phyloP scores from a whole-genome alignment of 2,329 filamentous ascomycete genomes.

The Emmonsia crescens region DNA sequence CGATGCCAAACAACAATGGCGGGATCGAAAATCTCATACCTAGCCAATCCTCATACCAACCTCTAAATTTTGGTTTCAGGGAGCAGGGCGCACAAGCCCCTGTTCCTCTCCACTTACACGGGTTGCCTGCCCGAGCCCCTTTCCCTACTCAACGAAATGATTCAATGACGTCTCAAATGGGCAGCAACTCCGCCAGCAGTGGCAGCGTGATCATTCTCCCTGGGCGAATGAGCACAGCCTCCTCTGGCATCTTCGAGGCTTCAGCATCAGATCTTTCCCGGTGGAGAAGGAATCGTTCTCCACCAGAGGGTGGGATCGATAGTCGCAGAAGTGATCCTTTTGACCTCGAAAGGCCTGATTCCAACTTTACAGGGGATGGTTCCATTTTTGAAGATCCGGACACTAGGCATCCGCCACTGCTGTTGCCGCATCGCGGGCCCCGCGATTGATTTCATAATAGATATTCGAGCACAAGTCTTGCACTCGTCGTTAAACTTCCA shows the following conservation, averaged over 20 bases:
- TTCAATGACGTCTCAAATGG: slow-evolving; percentile 3
- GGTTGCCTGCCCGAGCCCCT: background rate
- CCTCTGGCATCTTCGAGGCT: background rate
- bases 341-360: slow-evolving; percentile 22
- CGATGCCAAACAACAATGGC: background rate
- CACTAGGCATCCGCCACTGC: background rate
- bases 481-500: background rate
- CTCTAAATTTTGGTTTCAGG: slow-evolving; percentile 7
- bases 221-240: slow-evolving; percentile 15
- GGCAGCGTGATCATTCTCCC: slow-evolving; percentile 22
- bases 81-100: background rate
- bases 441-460: background rate
- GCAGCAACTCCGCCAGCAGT: slow-evolving; percentile 15
- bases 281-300: slow-evolving; percentile 10
- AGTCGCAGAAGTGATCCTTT: slow-evolving; percentile 25
- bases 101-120: background rate
- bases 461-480: background rate
- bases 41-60: slow-evolving; percentile 7
- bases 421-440: background rate
- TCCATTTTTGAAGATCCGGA: background rate
- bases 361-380: slow-evolving; percentile 1
- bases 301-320: slow-evolving; percentile 14
- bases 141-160: background rate
- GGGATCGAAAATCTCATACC: slow-evolving; percentile 8
- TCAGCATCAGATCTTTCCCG: slow-evolving; percentile 12